These are phyloP conservation scores for Harringtonia lauricola DNA, from an alignment of 2,329 filamentous ascomycete species.

Conservation along the genomic window DNA sequence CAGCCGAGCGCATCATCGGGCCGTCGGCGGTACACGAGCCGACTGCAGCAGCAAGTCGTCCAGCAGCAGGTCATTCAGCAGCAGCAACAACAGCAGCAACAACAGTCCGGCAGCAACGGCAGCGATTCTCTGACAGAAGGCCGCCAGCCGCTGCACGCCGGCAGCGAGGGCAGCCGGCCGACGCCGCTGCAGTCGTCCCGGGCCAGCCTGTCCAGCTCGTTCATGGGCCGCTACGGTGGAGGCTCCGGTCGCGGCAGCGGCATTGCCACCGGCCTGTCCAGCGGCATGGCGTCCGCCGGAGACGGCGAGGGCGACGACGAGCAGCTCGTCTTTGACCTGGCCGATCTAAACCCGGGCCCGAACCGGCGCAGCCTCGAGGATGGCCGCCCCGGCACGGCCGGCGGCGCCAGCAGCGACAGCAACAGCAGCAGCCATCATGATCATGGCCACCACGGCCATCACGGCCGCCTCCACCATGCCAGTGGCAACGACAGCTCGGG, in stretches of 20 bases:
- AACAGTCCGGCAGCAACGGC: neutral
- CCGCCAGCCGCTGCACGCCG: neutral
- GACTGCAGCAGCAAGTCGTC: conserved; percentile 6
- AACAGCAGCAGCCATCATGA: neutral
- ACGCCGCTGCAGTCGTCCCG: conserved; percentile 33
- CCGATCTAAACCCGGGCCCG: conserved; percentile 52
- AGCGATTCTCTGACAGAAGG: no score
- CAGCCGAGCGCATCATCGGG: no score
- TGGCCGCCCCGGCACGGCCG: conserved; percentile 21
- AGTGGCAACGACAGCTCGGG: neutral
- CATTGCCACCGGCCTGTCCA: conserved; percentile 16
- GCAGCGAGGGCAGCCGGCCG: conserved; percentile 11
- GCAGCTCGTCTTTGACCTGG: conserved; percentile 61
- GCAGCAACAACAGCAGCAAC: neutral
- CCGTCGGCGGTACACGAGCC: conserved; percentile 11
- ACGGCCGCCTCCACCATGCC: neutral
- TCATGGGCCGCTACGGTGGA: conserved; percentile 13
- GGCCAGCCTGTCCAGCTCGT: conserved; percentile 32
- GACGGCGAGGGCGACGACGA: conserved; percentile 52
- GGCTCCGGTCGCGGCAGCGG: conserved; percentile 45
- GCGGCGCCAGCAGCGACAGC: neutral
- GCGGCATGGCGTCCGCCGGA: conserved; percentile 13
- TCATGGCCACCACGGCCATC: neutral
- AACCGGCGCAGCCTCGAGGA: conserved; percentile 47
- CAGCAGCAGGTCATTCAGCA: no score